Base-by-base conservation (phyloP, 805 yeast genomes). In the Trichomonascus vanleenenianus region DNA sequence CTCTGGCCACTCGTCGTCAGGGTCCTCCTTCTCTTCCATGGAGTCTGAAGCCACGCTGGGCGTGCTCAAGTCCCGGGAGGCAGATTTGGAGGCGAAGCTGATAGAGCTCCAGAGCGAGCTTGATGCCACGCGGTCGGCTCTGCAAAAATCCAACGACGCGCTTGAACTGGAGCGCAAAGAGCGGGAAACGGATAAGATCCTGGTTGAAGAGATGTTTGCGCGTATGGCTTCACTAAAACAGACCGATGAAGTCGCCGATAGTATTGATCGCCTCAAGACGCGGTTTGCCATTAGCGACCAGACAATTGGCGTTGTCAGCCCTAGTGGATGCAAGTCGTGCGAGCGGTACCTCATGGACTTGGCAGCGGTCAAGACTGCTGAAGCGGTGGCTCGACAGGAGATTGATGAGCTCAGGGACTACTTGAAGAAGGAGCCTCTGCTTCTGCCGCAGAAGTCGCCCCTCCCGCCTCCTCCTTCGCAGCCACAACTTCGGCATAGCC, bases 331-430 rank as follows among this genome's bases (percentile, higher is more conserved):
- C 43, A 48, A 50, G 10, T 42, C 53, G 8, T 61, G 64, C 43
- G 65, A 61, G 30, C 42, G 52, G 7, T 46, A 58, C 7, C 44
- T 51, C 35, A 49, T 59, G 47, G 64, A 61, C 35, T 53, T 61
- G 27, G 64, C 59, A 2, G 40, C 52, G 10, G 54, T 57, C 27
- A 57, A 53, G 44, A 50, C 61, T 2, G 48, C 47, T 35, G 66
- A 62, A 42, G 62, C 57, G 4, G 47, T 51, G 40, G 62, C 63
- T 5, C 50, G 58, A 19, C 57, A 56, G 42, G 58, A 56, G 39
- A 43, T 57, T 36, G 64, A 62, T 31, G 58, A 53, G 38, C 49
- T 59, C 15, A 51, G 39, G 15, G 56, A 50, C 22, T 6, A 16
- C 12, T 11, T 34, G 19, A 14, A 34, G 6, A n/a, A 34, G 16